These are phyloP conservation scores for Pichia gijzeniarum DNA, from an alignment of 805 yeast species.

Conservation along the genomic window DNA sequence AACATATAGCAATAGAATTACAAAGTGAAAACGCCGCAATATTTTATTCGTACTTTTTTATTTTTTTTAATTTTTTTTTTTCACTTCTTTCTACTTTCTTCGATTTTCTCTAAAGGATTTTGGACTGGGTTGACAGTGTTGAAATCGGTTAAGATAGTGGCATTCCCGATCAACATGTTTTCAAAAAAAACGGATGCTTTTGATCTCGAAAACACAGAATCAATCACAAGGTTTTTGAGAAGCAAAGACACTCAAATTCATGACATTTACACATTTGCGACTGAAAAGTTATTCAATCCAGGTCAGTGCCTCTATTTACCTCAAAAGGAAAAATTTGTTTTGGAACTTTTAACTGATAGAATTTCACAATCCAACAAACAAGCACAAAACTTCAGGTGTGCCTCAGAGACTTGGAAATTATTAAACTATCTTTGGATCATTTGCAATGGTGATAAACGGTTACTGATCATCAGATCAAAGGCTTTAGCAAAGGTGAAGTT, in stretches of 20 bases:
- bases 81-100: too few relatives aligned
- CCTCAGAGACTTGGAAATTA: constrained; percentile 43
- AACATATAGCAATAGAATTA: too few relatives aligned
- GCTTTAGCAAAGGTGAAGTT: constrained; percentile 37
- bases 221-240: constrained; percentile 51
- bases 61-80: neutral
- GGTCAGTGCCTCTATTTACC: constrained; percentile 42
- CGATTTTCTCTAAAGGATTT: too few relatives aligned
- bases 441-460: constrained; percentile 15
- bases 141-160: too few relatives aligned
- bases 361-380: constrained; percentile 41
- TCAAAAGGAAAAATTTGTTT: constrained; percentile 44
- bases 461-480: constrained; percentile 33
- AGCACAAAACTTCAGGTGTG: constrained; percentile 35
- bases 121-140: too few relatives aligned
- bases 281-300: constrained; percentile 28
- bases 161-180: neutral
- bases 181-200: neutral
- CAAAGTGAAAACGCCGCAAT: too few relatives aligned
- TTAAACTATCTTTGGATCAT: constrained; percentile 31
- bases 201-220: constrained; percentile 34
- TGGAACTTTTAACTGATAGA: constrained; percentile 57
- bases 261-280: constrained; percentile 35
- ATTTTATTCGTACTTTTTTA: neutral
- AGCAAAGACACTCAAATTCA: constrained; percentile 40